Evolutionary conservation across 176 grass and related monocot species (phyloP), one percentile per base, ranked within the genome.

Genomic region (Juncus effusus): DNA sequence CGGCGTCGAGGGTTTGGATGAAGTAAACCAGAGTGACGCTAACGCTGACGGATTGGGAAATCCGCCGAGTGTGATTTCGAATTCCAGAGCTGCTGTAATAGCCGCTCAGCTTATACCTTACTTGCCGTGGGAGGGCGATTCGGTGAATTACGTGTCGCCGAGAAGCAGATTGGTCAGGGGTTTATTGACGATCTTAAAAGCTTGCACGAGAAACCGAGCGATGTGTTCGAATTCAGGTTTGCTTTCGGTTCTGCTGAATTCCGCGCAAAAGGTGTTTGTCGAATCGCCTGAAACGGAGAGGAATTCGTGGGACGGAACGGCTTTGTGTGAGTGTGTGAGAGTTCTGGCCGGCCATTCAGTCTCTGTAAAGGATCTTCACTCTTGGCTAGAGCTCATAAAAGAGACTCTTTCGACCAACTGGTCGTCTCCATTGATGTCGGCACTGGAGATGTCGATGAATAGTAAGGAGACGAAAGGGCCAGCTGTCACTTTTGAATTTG

Each of bases 161-260:
- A 83, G 93, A 50, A 97, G 82, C 69, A 86, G 93, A 51, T 69
- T 80, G 74, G 85, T 65, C n/a, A 45, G 41, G 53, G 85, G 93
- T 16, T 73, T 97, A 44, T 79, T 78, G 38, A 79, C 77, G 37
- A 81, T 84, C 3, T 79, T 97, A 51, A 64, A 70, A 12, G 82
- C 93, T 36, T 97, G 93, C 72, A 89, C 85, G 0, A 84, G 93
- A 54, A 97, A 97, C 69, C 85, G 93, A 28, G 75, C 93, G 19
- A 97, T 97, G 88, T 97, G 93, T 78, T 97, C 93, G 15, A 77
- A 77, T 4, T 77, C 82, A 0, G 93, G 93, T 11, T 80, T 97
- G 67, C 72, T 97, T 13, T 37, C 74, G 7, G 75, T 79, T 13
- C 75, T 97, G 19, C 66, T 97, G 38, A 73, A 68, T 63, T 86